Evolutionary conservation across 2,329 filamentous ascomycete species (phyloP).

Genomic region (Paecilomyces variotii): DNA sequence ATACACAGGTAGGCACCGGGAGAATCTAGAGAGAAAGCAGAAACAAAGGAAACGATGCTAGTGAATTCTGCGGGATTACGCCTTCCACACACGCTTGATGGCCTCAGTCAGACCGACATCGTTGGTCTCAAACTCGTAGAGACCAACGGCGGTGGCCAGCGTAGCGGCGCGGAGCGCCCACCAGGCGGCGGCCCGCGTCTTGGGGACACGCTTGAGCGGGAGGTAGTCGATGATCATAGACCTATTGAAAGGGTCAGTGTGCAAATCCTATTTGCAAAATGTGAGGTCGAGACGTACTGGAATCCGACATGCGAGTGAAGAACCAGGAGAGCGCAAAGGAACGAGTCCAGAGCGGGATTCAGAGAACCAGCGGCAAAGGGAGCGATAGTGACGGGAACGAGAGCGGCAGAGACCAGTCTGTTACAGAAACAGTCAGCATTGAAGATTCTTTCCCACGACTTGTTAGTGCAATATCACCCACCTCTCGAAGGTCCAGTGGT

Average conservation of each 20-base stretch:
- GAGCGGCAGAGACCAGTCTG: conserved; percentile 67
- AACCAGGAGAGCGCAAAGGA: conserved; percentile 73
- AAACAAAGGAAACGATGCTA: conserved; percentile 18
- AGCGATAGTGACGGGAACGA: conserved; percentile 79
- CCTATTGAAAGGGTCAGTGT: conserved; percentile 28
- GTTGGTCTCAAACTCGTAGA: conserved; percentile 99
- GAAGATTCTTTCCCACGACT: background rate
- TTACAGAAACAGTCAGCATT: conserved; percentile 1
- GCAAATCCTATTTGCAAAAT: background rate
- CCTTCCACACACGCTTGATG: conserved; percentile 82
- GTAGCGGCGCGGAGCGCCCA: conserved; percentile 77
- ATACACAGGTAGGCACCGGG: conserved; percentile 26
- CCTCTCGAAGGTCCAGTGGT: conserved; percentile 97
- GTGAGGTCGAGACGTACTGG: conserved; percentile 48
- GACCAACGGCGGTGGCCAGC: conserved; percentile 70
- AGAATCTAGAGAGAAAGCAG: conserved; percentile 14
- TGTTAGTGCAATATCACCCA: conserved; percentile 20
- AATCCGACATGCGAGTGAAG: conserved; percentile 96
- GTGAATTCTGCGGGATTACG: conserved; percentile 34
- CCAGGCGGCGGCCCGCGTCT: conserved; percentile 55
- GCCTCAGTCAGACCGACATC: conserved; percentile 91
- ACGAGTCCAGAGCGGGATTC: conserved; percentile 79
- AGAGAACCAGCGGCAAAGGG: conserved; percentile 88
- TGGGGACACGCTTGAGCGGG: conserved; percentile 62
- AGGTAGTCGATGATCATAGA: conserved; percentile 85